These are phyloP conservation scores for Clitoria ternatea DNA, from an alignment of 306 rosid genomes.

Conservation along the genomic window DNA sequence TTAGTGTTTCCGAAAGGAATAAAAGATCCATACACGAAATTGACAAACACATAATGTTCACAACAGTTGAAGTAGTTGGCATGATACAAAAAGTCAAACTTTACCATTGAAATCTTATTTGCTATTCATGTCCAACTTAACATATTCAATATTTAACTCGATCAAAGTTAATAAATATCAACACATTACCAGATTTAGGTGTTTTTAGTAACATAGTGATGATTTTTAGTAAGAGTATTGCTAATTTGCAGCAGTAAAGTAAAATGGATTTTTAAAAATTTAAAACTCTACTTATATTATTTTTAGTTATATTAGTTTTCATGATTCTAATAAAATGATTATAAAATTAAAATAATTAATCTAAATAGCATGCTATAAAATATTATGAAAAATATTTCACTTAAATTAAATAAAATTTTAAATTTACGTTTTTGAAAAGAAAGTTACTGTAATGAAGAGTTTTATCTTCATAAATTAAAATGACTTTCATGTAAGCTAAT, in stretches of 20 bases:
- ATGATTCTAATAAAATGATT: neutral
- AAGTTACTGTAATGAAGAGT: no score
- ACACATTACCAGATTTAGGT: no score
- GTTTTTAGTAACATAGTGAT: no score
- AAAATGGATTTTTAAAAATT: neutral
- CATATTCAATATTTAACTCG: neutral
- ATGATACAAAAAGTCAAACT: conserved; percentile 12
- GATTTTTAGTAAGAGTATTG: no score
- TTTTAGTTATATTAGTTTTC: neutral
- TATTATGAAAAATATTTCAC: no score
- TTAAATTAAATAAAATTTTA: no score
- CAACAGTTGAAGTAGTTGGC: conserved; percentile 6
- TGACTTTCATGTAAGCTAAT: no score
- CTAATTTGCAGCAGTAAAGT: no score
- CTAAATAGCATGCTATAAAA: no score
- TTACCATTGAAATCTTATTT: no score
- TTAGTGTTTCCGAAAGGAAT: neutral
- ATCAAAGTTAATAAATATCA: neutral
- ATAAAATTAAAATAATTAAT: neutral
- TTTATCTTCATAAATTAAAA: neutral
- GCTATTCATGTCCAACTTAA: neutral
- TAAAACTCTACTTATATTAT: neutral
- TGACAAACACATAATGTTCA: neutral
- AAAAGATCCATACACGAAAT: conserved; percentile 11
- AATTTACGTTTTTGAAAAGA: no score